Evolutionary conservation across 2,329 filamentous ascomycete species (phyloP).

Genomic region (Tolypocladium inflatum): DNA sequence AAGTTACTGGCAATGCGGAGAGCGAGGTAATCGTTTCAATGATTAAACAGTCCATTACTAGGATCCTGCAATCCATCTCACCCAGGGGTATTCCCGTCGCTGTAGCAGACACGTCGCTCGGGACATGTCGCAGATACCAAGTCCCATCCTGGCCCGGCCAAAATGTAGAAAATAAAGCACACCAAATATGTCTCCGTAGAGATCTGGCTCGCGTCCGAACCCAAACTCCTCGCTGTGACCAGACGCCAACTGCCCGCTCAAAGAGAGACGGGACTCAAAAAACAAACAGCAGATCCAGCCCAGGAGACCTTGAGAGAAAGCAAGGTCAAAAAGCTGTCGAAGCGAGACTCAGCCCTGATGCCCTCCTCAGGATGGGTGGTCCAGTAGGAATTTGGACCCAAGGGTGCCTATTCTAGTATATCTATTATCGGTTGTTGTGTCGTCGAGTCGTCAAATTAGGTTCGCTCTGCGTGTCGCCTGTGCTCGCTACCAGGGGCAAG

Average conservation of each 20-base stretch:
- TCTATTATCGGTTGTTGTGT: not conserved
- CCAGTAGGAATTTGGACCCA: not conserved
- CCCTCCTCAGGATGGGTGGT: not conserved
- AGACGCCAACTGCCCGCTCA: not conserved
- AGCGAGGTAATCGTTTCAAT: not conserved
- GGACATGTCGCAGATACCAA: not conserved
- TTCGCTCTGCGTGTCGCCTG: too few species aligned
- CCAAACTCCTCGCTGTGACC: slow-evolving; percentile 1
- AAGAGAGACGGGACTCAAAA: not conserved
- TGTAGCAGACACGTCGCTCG: not conserved
- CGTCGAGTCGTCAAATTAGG: not conserved
- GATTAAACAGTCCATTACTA: not conserved
- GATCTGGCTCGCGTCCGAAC: not conserved
- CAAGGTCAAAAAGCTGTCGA: not conserved
- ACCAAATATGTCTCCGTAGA: not conserved
- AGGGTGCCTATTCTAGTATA: not conserved
- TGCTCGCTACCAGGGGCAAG: too few species aligned
- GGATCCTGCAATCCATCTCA: not conserved
- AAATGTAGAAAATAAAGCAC: not conserved
- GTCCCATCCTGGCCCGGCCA: not conserved
- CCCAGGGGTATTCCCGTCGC: slow-evolving; percentile 1
- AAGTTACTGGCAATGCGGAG: too few species aligned
- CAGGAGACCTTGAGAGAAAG: not conserved
- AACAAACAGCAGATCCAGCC: not conserved
- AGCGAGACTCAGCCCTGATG: not conserved